phyloP scores from a whole-genome alignment of 2,329 filamentous ascomycete genomes.

The Exophiala phaeomuriformis region DNA sequence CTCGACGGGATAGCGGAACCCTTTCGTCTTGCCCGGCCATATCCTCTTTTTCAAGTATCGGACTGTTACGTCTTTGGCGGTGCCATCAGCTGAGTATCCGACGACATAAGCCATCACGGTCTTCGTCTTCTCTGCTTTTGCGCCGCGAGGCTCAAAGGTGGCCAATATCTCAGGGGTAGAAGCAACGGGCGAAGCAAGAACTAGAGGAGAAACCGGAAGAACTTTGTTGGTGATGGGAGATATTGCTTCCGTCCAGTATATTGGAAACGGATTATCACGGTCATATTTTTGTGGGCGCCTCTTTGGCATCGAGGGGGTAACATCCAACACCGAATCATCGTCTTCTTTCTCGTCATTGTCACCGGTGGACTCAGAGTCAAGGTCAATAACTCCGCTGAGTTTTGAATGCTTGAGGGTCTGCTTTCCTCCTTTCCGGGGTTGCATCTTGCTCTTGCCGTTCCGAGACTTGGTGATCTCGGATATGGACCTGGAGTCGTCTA shows the following conservation, averaged over 20 bases:
- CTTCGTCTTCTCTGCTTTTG: conserved; percentile 73
- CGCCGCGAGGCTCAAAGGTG: conserved; percentile 73
- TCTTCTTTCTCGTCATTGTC: conserved; percentile 38
- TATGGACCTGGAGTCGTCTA: conserved; percentile 13
- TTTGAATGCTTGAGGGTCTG: conserved; percentile 22
- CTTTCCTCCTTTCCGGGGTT: conserved; percentile 17
- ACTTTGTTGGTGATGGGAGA: conserved; percentile 75
- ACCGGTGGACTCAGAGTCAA: conserved; percentile 39
- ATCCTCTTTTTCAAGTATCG: conserved; percentile 76
- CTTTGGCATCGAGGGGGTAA: conserved; percentile 41
- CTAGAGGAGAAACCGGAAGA: conserved; percentile 68
- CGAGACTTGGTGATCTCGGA: conserved; percentile 14
- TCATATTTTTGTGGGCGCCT: conserved; percentile 52
- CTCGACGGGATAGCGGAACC: conserved; percentile 66
- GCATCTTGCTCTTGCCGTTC: background rate
- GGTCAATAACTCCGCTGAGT: conserved; percentile 33
- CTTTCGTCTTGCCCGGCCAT: conserved; percentile 84
- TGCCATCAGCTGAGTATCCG: conserved; percentile 73
- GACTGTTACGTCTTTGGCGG: conserved; percentile 89
- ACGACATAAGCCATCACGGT: conserved; percentile 88
- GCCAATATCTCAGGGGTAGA: conserved; percentile 65
- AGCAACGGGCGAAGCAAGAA: conserved; percentile 59
- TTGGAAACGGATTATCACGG: conserved; percentile 70
- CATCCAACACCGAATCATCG: conserved; percentile 53
- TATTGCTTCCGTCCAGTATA: conserved; percentile 88